Evolutionary conservation across 1,284 basidiomycete species (phyloP).

Genomic region (Sanghuangporus sanghuang): DNA sequence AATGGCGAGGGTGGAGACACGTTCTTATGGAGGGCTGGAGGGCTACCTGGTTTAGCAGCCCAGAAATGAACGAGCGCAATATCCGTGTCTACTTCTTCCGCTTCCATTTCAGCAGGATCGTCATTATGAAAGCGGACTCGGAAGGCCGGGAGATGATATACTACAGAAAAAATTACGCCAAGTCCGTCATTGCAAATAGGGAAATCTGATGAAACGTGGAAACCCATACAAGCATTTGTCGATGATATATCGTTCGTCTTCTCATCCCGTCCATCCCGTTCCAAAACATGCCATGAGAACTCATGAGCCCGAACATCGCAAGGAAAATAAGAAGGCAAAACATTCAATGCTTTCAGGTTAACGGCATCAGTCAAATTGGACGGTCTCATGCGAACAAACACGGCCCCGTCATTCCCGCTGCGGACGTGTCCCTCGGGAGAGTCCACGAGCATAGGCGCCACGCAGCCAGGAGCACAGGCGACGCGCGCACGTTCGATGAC

Average conservation of each 20-base stretch:
- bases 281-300: slow-evolving; percentile 5
- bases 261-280: not conserved
- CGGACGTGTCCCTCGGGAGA: slow-evolving; percentile 17
- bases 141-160: slow-evolving; percentile 8
- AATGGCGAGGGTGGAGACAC: not conserved
- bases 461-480: slow-evolving; percentile 16
- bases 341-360: slow-evolving; percentile 4
- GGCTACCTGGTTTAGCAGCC: slow-evolving; percentile 1
- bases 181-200: not conserved
- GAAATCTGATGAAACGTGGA: not conserved
- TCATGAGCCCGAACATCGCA: slow-evolving; percentile 9
- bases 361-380: slow-evolving; percentile 1
- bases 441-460: slow-evolving; percentile 18
- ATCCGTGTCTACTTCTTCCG: not conserved
- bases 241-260: not conserved
- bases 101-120: not conserved
- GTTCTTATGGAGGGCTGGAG: slow-evolving; percentile 4
- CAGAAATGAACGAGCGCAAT: slow-evolving; percentile 11
- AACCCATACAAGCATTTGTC: not conserved
- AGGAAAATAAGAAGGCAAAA: slow-evolving; percentile 17
- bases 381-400: slow-evolving; percentile 18
- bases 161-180: not conserved
- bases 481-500: slow-evolving; percentile 18
- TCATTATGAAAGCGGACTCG: slow-evolving; percentile 4
- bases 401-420: slow-evolving; percentile 19